These are phyloP conservation scores for Alternaria angustiovoidea DNA, from an alignment of 2,329 filamentous ascomycete genomes.

Conservation along the genomic window DNA sequence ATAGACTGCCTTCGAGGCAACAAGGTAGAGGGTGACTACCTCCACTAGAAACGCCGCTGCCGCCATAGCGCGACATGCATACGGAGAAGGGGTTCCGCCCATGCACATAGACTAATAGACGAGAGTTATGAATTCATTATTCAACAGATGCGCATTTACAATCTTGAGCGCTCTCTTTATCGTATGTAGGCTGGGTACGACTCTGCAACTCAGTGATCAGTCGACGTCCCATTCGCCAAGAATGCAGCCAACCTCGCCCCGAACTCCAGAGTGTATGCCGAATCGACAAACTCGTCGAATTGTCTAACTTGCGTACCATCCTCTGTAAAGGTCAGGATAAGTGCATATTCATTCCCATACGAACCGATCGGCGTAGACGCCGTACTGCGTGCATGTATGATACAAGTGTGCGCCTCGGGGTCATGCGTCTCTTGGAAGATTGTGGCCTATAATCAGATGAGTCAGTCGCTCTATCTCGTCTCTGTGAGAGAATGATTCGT, in stretches of 20 bases:
- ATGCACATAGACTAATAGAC: background rate
- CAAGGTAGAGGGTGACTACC: background rate
- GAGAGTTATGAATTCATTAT: background rate
- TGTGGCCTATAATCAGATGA: background rate
- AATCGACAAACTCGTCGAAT: slow-evolving; percentile 9
- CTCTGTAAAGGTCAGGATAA: slow-evolving; percentile 6
- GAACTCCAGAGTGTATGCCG: slow-evolving; percentile 8
- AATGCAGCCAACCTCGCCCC: background rate
- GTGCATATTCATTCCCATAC: slow-evolving; percentile 10
- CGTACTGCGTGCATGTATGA: slow-evolving; percentile 3
- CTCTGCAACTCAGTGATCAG: background rate
- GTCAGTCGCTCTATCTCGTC: background rate
- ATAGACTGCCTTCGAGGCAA: background rate
- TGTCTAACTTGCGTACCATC: slow-evolving; percentile 1
- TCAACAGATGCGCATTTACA: background rate
- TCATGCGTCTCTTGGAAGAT: slow-evolving; percentile 7
- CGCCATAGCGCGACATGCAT: background rate
- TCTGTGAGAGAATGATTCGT: background rate
- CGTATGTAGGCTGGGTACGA: background rate
- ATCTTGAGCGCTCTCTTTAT: background rate
- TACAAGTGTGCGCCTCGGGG: slow-evolving; percentile 3
- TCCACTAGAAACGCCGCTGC: background rate
- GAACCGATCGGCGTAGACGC: slow-evolving; percentile 2
- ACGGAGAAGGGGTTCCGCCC: background rate
- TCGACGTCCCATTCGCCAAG: slow-evolving; percentile 1